phyloP scores from a whole-genome alignment of 768 basidiomycete species.

The Pulveroboletus sp. region DNA sequence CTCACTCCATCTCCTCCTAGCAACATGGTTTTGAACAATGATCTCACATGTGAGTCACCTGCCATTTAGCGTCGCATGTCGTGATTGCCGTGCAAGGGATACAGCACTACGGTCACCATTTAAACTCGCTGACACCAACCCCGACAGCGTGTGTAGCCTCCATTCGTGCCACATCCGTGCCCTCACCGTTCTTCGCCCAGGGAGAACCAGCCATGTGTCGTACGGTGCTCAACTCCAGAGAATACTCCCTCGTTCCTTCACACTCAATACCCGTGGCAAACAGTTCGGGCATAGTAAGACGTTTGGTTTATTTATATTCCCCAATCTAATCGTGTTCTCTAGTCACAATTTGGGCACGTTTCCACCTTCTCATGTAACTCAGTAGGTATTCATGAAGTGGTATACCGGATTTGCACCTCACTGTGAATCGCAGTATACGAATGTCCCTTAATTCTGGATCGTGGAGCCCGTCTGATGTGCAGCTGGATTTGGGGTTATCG shows the following conservation, averaged over 20 bases:
- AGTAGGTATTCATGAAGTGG: neutral
- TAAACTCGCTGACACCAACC: too few relatives aligned
- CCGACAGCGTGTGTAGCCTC: neutral
- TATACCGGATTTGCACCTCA: neutral
- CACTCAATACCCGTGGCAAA: neutral
- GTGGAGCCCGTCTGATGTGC: neutral
- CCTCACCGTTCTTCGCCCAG: neutral
- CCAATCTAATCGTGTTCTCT: neutral
- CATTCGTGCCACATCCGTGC: neutral
- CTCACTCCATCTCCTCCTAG: neutral
- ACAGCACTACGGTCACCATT: neutral
- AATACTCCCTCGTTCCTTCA: neutral
- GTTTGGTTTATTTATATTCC: neutral
- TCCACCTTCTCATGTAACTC: neutral
- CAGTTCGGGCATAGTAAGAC: neutral
- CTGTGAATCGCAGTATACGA: neutral
- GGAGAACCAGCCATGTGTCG: neutral
- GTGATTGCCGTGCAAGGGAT: neutral
- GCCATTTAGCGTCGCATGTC: neutral
- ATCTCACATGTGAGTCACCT: neutral
- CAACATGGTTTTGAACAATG: neutral
- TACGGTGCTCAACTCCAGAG: too few relatives aligned
- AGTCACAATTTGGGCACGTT: neutral
- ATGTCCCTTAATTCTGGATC: neutral
- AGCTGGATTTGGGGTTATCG: neutral